Base-by-base conservation (phyloP, 2,329 filamentous ascomycete species). In the Diplodia scrobiculata region DNA sequence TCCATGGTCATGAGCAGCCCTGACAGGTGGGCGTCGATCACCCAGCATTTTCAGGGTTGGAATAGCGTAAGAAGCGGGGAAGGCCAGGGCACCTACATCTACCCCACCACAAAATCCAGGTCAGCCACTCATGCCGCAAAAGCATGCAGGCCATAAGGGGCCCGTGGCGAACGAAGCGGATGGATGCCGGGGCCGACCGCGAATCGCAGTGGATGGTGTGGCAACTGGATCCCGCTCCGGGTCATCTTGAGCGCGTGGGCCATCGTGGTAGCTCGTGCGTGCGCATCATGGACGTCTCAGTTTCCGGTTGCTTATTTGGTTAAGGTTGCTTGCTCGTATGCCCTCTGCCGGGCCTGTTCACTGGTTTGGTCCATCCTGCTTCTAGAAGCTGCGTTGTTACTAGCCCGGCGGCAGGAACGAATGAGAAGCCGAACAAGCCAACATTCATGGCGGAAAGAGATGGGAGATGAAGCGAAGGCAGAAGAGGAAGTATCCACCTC, bases 211-310 rank as follows among this genome's bases (percentile, higher is more conserved):
- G 54, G 25, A 14, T 59, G 54, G 54, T 25, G 41, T 34, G 45
- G 29, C 17, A 7, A 36, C 36, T 38, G 19, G 53, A 13, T 10
- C 6, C 34, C 13, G 54, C 2, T 25, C 5, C 11, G 29, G 19
- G 27, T 53, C n/a, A 36, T 50, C 41, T 29, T 47, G 41, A 11
- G 45, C 45, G 58, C 58, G 45, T 62, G 58, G 32, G 10, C 38
- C 45, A 27, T 5, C 45, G 58, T 62, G 58, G 58, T 62, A 60
- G 58, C 45, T n/a, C 27, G 41, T 29, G 55, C 55, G 55, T 25
- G 25, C 25, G 25, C 55, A 48, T 32, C 58, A 36, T 47, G 41
- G 27, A 48, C 38, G 9, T 25, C n/a, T 47, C 55, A 19, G 36
- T 45, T 58, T 19, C 32, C 53, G 13, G 32, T 38, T 38, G 34